Evolutionary conservation across 768 basidiomycete genomes (phyloP).

Genomic region (Boletus barrowsii): DNA sequence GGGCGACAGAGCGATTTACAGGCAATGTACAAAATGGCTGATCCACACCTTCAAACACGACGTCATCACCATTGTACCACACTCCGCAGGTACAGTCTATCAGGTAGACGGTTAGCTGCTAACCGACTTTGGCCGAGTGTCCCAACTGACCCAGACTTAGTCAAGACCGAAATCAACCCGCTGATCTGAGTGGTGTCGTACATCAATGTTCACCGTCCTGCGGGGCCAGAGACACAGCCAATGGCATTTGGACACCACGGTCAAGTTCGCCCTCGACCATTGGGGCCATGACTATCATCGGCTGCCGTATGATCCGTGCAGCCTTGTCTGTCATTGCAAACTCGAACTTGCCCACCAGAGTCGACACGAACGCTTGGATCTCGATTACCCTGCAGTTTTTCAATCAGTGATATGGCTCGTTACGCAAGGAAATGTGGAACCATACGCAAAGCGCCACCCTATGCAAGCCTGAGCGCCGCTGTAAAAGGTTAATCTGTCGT

Average conservation of each 20-base stretch:
- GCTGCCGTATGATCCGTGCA: slow-evolving; percentile 21
- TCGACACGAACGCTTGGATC: slow-evolving; percentile 55
- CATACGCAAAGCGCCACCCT: slow-evolving; percentile 30
- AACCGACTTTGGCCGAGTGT: too few relatives aligned
- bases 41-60: too few relatives aligned
- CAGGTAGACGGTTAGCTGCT: too few relatives aligned
- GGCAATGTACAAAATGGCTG: too few relatives aligned
- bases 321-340: slow-evolving; percentile 36
- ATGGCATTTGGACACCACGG: slow-evolving; percentile 30
- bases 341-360: slow-evolving; percentile 52
- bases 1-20: too few relatives aligned
- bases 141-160: too few relatives aligned
- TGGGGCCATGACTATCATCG: slow-evolving; percentile 32
- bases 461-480: slow-evolving; percentile 18
- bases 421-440: neutral
- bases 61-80: too few relatives aligned
- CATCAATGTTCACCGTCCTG: neutral
- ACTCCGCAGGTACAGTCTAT: too few relatives aligned
- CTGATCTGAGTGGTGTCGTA: too few relatives aligned
- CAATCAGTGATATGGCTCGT: neutral
- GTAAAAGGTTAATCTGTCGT: slow-evolving; percentile 16
- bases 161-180: too few relatives aligned
- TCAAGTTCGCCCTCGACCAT: slow-evolving; percentile 32
- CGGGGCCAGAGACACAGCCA: slow-evolving; percentile 15
- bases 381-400: slow-evolving; percentile 38